Conservation (phyloP, 495 filamentous ascomycete species). For the Penicillium riverlandense region DNA sequence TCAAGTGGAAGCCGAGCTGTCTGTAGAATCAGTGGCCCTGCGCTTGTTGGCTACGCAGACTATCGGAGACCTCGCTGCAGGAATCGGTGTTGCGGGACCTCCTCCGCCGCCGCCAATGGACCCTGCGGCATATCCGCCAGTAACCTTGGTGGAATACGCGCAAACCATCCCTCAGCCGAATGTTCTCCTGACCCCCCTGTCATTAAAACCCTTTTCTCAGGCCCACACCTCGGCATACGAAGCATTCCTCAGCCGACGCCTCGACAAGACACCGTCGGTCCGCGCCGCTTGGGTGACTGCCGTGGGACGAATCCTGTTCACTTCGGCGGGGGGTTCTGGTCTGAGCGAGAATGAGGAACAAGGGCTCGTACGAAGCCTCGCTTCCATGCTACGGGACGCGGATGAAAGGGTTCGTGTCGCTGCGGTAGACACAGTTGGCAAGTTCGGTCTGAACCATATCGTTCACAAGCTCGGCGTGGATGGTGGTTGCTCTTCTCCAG, state of each 20-base stretch:
- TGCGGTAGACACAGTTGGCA: constrained; percentile 72
- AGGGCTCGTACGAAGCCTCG: constrained; percentile 61
- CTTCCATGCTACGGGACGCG: constrained; percentile 72
- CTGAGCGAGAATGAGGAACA: constrained; percentile 70
- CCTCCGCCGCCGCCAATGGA: constrained; percentile 67
- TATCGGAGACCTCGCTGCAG: constrained; percentile 85
- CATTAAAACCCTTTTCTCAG: constrained; percentile 76
- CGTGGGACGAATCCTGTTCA: constrained; percentile 73
- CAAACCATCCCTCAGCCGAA: constrained; percentile 47
- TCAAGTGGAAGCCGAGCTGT: constrained; percentile 86
- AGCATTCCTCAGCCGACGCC: constrained; percentile 70
- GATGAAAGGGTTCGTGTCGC: constrained; percentile 89
- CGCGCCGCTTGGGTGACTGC: constrained; percentile 78
- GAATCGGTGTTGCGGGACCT: constrained; percentile 82
- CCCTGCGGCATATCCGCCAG: constrained; percentile 71
- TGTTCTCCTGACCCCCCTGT: constrained; percentile 68
- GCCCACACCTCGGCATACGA: constrained; percentile 70
- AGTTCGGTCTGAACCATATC: constrained; percentile 69
- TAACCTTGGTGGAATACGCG: constrained; percentile 54
- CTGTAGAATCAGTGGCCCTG: constrained; percentile 79
- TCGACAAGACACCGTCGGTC: constrained; percentile 76
- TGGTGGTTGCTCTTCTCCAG: constrained; percentile 61
- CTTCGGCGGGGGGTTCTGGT: constrained; percentile 80
- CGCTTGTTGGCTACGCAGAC: constrained; percentile 86
- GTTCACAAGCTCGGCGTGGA: constrained; percentile 69